Percentiles rank a stretch among this genome's conserved stretches.
Evolutionary conservation across 2,329 filamentous ascomycete species (phyloP).

Genomic region (Pezicula carpinea): DNA sequence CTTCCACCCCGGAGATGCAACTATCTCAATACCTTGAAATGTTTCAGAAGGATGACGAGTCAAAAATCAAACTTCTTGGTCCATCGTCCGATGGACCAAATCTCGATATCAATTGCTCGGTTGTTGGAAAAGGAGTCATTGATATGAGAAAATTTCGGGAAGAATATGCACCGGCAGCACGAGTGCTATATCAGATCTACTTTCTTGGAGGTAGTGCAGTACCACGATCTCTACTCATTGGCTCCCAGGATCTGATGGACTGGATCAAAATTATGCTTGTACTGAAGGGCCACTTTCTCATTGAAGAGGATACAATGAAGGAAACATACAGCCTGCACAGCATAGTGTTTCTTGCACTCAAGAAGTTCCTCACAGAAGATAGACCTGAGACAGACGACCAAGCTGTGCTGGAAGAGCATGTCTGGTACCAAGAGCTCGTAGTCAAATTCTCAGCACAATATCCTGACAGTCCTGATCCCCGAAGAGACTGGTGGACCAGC

Average conservation of each 20-base stretch:
- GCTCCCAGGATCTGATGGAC: slow-evolving; percentile 16
- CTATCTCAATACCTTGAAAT: slow-evolving; percentile 19
- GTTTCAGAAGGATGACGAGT: slow-evolving; percentile 16
- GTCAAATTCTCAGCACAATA: slow-evolving; percentile 18
- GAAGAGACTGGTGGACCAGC: slow-evolving; percentile 20
- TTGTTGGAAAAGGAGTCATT: slow-evolving; percentile 18
- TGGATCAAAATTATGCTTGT: slow-evolving; percentile 19
- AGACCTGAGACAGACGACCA: slow-evolving; percentile 8
- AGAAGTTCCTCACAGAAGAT: slow-evolving; percentile 10
- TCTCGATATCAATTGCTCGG: slow-evolving; percentile 11
- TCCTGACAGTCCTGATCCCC: slow-evolving; percentile 13
- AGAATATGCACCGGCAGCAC: slow-evolving; percentile 7
- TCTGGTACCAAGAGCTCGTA: slow-evolving; percentile 20
- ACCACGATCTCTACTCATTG: slow-evolving; percentile 15
- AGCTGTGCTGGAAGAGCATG: slow-evolving; percentile 13
- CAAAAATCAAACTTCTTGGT: slow-evolving; percentile 19
- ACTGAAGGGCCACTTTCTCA: slow-evolving; percentile 17
- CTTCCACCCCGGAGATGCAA: slow-evolving; percentile 17
- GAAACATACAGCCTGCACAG: slow-evolving; percentile 18
- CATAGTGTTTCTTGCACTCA: slow-evolving; percentile 17
- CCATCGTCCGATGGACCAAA: slow-evolving; percentile 1
- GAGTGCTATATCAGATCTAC: slow-evolving; percentile 19
- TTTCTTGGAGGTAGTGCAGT: slow-evolving; percentile 18
- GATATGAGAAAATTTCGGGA: slow-evolving; percentile 16
- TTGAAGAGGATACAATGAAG: slow-evolving; percentile 12